Evolutionary conservation across 257 asterid species (phyloP).

Genomic region (Nicotiana knightiana): DNA sequence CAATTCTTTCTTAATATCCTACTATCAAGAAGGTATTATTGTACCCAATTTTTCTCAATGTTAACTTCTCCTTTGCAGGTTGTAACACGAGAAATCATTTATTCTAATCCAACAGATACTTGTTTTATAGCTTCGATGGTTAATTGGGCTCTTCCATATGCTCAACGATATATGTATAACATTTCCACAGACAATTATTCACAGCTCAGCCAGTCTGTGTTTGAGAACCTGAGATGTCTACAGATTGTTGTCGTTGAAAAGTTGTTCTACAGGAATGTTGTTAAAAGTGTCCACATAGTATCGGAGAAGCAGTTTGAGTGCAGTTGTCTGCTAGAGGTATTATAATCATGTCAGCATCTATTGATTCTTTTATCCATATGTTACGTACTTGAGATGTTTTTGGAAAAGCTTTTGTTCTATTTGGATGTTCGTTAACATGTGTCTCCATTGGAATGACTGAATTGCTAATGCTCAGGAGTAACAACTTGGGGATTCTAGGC

Average conservation of each 20-base stretch:
- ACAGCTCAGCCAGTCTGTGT: constrained; percentile 52
- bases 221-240: constrained; percentile 43
- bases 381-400: neutral
- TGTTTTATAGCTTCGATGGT: constrained; percentile 48
- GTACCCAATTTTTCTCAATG: neutral
- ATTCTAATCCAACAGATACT: constrained; percentile 43
- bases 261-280: constrained; percentile 63
- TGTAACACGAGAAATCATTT: constrained; percentile 69
- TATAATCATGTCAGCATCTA: neutral
- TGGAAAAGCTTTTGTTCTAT: neutral
- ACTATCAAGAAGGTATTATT: neutral
- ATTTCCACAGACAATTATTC: constrained; percentile 43
- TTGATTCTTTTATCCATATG: neutral
- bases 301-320: constrained; percentile 60
- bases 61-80: constrained; percentile 38
- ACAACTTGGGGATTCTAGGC: neutral
- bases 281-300: constrained; percentile 32
- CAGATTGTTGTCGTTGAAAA: constrained; percentile 51
- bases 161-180: constrained; percentile 68
- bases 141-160: constrained; percentile 89
- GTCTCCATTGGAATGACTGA: neutral
- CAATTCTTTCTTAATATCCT: neutral
- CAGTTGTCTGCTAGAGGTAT: constrained; percentile 80
- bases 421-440: neutral
- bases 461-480: neutral